These are phyloP conservation scores for Pseudomassariella vexata DNA, from an alignment of 2,329 filamentous ascomycete genomes.

Conservation along the genomic window DNA sequence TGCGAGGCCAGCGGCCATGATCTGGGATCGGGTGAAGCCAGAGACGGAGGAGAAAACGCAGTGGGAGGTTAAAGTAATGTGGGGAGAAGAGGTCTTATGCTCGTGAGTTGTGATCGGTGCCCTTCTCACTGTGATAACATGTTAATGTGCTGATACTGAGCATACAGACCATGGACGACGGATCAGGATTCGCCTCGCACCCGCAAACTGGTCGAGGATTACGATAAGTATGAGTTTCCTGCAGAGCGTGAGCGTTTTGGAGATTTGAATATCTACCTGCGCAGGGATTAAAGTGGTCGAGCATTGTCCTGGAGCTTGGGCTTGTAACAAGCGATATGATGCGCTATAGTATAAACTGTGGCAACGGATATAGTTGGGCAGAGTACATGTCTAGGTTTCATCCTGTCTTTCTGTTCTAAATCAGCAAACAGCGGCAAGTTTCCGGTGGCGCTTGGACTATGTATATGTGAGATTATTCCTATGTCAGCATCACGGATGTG, in stretches of 20 bases:
- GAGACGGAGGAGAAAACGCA: background rate
- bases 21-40: conserved; percentile 1
- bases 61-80: background rate
- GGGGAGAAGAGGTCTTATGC: background rate
- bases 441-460: no score
- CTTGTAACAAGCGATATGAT: no score
- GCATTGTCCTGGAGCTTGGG: no score
- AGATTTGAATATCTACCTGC: background rate
- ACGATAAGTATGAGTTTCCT: background rate
- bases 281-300: background rate
- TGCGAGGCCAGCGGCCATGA: conserved; percentile 3
- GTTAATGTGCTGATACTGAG: background rate
- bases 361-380: no score
- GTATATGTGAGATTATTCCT: no score
- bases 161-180: conserved; percentile 1
- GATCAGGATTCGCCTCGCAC: conserved; percentile 3
- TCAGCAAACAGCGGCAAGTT: no score
- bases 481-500: no score
- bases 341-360: no score
- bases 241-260: background rate
- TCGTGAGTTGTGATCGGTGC: no score
- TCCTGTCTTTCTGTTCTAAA: no score
- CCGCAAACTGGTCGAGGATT: background rate
- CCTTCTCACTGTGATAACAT: no score
- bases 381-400: no score